These are phyloP conservation scores for Andrographis paniculata DNA, from an alignment of 305 asterid genomes.

Conservation along the genomic window DNA sequence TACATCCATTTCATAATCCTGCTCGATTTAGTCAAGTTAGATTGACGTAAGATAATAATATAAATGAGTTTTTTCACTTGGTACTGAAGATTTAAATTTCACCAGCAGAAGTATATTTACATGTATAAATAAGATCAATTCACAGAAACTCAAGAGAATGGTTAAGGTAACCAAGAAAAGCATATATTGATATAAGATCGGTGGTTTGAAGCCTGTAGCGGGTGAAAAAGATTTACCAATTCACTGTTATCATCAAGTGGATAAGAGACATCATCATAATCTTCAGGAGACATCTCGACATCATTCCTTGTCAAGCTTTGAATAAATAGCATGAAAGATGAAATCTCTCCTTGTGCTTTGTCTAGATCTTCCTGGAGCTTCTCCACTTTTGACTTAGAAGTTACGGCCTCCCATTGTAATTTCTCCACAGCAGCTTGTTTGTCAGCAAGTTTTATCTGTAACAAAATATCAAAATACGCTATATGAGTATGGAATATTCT, in stretches of 20 bases:
- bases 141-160: neutral
- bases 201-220: neutral
- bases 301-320: constrained; percentile 52
- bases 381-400: constrained; percentile 62
- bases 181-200: neutral
- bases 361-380: constrained; percentile 68
- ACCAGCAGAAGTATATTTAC: too few species aligned
- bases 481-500: neutral
- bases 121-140: neutral
- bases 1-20: constrained; percentile 58
- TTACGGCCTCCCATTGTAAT: constrained; percentile 79
- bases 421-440: constrained; percentile 94
- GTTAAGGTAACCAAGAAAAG: neutral
- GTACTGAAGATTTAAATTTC: too few species aligned
- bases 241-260: constrained; percentile 33
- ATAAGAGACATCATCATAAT: constrained; percentile 38
- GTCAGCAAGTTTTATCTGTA: constrained; percentile 87
- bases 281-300: constrained; percentile 26
- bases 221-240: constrained; percentile 37
- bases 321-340: constrained; percentile 51
- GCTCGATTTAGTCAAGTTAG: too few species aligned
- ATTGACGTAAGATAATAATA: too few species aligned
- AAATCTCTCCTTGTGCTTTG: constrained; percentile 48
- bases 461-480: constrained; percentile 5
- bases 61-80: too few species aligned